Conservation (phyloP, 2,329 filamentous ascomycete genomes). For the Calonectria multiphialidica region DNA sequence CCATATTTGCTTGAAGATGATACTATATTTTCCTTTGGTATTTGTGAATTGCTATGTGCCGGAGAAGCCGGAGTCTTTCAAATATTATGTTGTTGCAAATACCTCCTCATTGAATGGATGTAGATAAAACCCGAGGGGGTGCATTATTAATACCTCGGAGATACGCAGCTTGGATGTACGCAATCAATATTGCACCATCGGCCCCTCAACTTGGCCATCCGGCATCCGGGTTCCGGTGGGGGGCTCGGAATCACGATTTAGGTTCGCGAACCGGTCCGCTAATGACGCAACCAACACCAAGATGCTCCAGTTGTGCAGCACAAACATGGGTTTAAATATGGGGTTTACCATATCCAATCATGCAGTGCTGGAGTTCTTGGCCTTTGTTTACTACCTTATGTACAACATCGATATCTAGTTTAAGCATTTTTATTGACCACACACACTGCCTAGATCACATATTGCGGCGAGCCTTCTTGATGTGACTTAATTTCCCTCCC, state of each 20-base stretch:
- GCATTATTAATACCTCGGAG: slow-evolving; percentile 9
- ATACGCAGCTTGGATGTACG: background rate
- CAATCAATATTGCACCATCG: slow-evolving; percentile 8
- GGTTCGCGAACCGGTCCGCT: background rate
- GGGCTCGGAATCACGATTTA: background rate
- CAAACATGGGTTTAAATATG: background rate
- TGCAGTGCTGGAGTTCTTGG: background rate
- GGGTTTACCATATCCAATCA: background rate
- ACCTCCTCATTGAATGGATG: background rate
- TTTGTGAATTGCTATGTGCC: no score
- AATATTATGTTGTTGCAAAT: background rate
- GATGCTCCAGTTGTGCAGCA: background rate
- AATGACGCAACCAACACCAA: background rate
- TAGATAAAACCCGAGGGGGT: background rate
- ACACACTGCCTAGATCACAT: no score
- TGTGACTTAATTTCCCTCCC: no score
- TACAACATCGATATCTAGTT: background rate
- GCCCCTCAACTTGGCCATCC: background rate
- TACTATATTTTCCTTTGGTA: background rate
- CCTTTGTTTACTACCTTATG: no score
- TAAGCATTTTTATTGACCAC: background rate
- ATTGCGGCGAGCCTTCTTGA: no score
- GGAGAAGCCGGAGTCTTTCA: background rate
- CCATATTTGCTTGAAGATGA: slow-evolving; percentile 14
- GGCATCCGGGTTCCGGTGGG: background rate